Evolutionary conservation across 768 basidiomycete genomes (phyloP).

Genomic region (Pleurotus tuber-regium): DNA sequence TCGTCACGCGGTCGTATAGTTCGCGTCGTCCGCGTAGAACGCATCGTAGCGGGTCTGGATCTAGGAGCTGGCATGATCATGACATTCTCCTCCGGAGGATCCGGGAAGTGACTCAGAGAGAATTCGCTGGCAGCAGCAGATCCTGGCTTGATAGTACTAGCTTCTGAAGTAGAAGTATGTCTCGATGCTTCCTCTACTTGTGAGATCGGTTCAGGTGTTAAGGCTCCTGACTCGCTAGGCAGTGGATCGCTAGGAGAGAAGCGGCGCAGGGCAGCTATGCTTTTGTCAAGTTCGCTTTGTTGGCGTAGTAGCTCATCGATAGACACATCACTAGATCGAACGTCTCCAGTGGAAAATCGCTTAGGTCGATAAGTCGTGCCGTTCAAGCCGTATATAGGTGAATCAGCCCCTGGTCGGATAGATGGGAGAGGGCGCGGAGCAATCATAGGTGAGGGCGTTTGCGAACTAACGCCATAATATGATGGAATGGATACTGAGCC

Average conservation of each 20-base stretch:
- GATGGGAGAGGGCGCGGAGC: slow-evolving; percentile 6
- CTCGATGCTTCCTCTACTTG: slow-evolving; percentile 8
- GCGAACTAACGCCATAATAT: slow-evolving; percentile 27
- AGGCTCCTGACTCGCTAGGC: slow-evolving; percentile 9
- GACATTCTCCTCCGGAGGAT: slow-evolving; percentile 41
- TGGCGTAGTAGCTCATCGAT: slow-evolving; percentile 55
- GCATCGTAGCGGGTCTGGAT: slow-evolving; percentile 2
- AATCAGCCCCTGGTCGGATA: slow-evolving; percentile 23
- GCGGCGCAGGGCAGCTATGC: slow-evolving; percentile 54
- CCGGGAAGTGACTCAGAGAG: slow-evolving; percentile 69
- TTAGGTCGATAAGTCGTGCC: slow-evolving; percentile 23
- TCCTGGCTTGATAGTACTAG: slow-evolving; percentile 25
- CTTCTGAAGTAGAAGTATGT: slow-evolving; percentile 17
- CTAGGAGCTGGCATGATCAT: slow-evolving; percentile 17
- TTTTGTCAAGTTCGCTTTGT: slow-evolving; percentile 62
- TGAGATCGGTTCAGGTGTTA: neutral
- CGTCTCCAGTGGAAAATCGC: slow-evolving; percentile 20
- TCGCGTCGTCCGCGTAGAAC: neutral
- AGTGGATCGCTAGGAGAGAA: slow-evolving; percentile 29
- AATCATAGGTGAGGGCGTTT: neutral
- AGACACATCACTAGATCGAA: slow-evolving; percentile 33
- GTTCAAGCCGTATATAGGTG: slow-evolving; percentile 45
- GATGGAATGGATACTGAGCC: slow-evolving; percentile 15
- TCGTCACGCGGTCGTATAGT: neutral
- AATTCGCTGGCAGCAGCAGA: slow-evolving; percentile 49